Conservation (phyloP, 1,139 yeast species). For the Candida anutae region DNA sequence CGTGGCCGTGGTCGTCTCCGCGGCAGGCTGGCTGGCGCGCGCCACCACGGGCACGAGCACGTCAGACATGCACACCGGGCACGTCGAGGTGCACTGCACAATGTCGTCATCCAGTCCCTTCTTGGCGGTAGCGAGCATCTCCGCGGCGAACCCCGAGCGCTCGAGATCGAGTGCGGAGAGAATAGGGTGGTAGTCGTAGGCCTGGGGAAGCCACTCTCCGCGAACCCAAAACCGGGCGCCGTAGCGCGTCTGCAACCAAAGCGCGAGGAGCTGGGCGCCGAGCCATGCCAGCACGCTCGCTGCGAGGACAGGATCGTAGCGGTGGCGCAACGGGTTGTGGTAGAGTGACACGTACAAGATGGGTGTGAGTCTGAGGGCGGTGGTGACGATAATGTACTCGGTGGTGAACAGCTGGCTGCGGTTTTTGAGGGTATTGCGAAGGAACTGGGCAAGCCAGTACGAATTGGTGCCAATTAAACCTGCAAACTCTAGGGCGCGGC, state of each 20-base stretch:
- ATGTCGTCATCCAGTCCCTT: constrained; percentile 23
- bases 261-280: constrained; percentile 43
- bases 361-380: constrained; percentile 57
- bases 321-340: constrained; percentile 46
- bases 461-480: constrained; percentile 52
- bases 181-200: constrained; percentile 75
- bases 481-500: constrained; percentile 52
- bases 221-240: constrained; percentile 87
- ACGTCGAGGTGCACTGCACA: constrained; percentile 41
- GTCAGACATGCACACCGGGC: constrained; percentile 86
- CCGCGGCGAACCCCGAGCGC: constrained; percentile 38
- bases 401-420: constrained; percentile 59
- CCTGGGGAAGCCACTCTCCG: constrained; percentile 61
- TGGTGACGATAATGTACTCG: constrained; percentile 65
- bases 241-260: constrained; percentile 54
- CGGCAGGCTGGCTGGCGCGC: constrained; percentile 10
- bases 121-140: constrained; percentile 22
- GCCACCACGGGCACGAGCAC: constrained; percentile 53
- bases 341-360: constrained; percentile 50
- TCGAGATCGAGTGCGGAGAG: constrained; percentile 57
- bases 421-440: constrained; percentile 69
- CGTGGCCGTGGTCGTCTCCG: constrained; percentile 7
- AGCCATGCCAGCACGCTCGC: constrained; percentile 44
- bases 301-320: constrained; percentile 45
- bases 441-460: constrained; percentile 87